Percentiles rank a stretch among this genome's conserved stretches.
Conservation (phyloP, 78 protist species). For the Emiliania huxleyi region DNA sequence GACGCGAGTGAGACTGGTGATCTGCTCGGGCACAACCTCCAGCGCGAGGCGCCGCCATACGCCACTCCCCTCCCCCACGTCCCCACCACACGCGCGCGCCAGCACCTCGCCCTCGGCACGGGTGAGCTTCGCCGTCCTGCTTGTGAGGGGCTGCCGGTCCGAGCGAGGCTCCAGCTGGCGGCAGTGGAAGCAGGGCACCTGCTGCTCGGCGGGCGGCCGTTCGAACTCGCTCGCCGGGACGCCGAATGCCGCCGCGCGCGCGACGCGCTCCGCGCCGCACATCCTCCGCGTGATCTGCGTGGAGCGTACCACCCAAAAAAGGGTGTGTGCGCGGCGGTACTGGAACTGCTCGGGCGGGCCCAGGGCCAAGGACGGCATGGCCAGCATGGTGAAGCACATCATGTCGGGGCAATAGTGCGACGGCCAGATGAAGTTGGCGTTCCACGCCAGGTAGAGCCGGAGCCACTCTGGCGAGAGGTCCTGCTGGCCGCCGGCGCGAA, state of each 20-base stretch:
- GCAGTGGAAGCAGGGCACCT: neutral
- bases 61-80: too few relatives aligned
- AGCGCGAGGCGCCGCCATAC: too few relatives aligned
- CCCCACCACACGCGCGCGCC: neutral
- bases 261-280: too few relatives aligned
- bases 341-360: neutral
- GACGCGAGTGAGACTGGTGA: too few relatives aligned
- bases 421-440: constrained; percentile 7
- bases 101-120: neutral
- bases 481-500: neutral
- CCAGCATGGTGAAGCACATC: constrained; percentile 4
- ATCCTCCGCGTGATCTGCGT: neutral
- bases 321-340: neutral
- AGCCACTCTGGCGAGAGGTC: neutral
- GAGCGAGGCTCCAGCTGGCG: neutral
- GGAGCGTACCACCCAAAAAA: neutral
- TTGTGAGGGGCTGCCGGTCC: neutral
- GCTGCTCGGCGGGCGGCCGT: neutral
- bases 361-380: neutral
- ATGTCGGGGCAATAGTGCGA: neutral
- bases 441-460: neutral
- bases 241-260: too few relatives aligned
- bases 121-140: neutral
- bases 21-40: too few relatives aligned
- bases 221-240: neutral